phyloP scores from a whole-genome alignment of 2,329 filamentous ascomycete species.

The Cladosporium halotolerans region DNA sequence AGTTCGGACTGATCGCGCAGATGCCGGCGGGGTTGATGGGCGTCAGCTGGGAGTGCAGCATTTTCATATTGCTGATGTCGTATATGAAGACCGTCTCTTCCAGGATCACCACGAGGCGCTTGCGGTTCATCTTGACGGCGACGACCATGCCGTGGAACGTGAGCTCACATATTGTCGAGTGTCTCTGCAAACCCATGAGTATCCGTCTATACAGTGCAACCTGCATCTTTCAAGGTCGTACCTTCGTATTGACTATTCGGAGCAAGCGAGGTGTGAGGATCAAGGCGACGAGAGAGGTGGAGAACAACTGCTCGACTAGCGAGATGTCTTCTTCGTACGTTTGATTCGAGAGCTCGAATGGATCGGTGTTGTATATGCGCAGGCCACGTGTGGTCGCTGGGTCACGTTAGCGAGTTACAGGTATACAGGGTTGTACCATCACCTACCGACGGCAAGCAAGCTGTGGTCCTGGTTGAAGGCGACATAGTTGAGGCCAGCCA shows the following conservation, averaged over 20 bases:
- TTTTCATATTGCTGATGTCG: slow-evolving; percentile 97
- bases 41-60: slow-evolving; percentile 85
- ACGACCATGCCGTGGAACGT: slow-evolving; percentile 96
- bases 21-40: slow-evolving; percentile 85
- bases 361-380: slow-evolving; percentile 93
- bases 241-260: slow-evolving; percentile 97
- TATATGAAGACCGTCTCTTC: slow-evolving; percentile 98
- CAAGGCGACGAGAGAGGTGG: slow-evolving; percentile 88
- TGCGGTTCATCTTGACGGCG: slow-evolving; percentile 87
- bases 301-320: slow-evolving; percentile 98
- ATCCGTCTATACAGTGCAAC: background rate
- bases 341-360: slow-evolving; percentile 90
- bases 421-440: background rate
- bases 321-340: slow-evolving; percentile 86
- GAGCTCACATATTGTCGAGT: slow-evolving; percentile 92
- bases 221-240: slow-evolving; percentile 34
- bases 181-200: slow-evolving; percentile 41
- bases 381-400: slow-evolving; percentile 87
- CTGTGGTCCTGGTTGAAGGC: slow-evolving; percentile 99
- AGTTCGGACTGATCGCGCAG: slow-evolving; percentile 86
- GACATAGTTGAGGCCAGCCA: slow-evolving; percentile 76
- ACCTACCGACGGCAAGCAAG: slow-evolving; percentile 84
- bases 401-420: background rate
- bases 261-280: slow-evolving; percentile 86
- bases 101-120: slow-evolving; percentile 84